A percentile compares a stretch with the other conserved stretches of the same genome.
These are phyloP conservation scores for Capsicum rhomboideum DNA, from an alignment of 257 asterid genomes.

Conservation along the genomic window DNA sequence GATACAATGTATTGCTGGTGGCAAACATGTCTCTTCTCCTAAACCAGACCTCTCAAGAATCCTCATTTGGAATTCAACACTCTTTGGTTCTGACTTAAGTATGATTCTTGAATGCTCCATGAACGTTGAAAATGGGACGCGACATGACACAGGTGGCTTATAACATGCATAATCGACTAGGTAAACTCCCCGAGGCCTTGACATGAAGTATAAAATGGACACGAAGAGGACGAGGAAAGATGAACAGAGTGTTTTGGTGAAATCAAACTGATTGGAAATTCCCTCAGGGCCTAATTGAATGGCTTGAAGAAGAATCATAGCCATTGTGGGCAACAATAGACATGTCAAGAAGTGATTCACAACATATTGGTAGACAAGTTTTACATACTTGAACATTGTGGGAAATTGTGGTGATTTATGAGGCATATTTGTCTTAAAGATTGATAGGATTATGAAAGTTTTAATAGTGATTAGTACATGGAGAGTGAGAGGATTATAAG, in stretches of 20 bases:
- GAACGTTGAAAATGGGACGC: conserved; percentile 18
- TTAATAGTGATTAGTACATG: neutral
- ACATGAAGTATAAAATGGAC: conserved; percentile 11
- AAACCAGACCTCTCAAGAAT: conserved; percentile 30
- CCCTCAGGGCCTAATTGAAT: conserved; percentile 4
- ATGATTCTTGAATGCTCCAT: conserved; percentile 17
- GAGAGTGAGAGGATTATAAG: neutral
- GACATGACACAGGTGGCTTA: conserved; percentile 11
- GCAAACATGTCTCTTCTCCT: conserved; percentile 18
- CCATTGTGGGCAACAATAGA: neutral
- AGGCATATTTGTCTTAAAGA: conserved; percentile 1
- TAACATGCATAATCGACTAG: conserved; percentile 20
- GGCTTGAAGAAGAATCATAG: neutral
- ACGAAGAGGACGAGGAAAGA: neutral
- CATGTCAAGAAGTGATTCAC: conserved; percentile 7
- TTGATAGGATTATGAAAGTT: neutral
- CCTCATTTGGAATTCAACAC: conserved; percentile 17
- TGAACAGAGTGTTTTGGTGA: neutral
- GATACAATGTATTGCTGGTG: conserved; percentile 40
- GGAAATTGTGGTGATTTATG: neutral
- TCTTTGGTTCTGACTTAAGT: conserved; percentile 10
- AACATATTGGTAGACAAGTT: conserved; percentile 10
- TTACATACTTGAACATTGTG: conserved; percentile 1
- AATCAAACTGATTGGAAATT: neutral
- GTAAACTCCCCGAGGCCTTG: conserved; percentile 15